Percentiles rank a stretch among this genome's conserved stretches.
Evolutionary conservation across 768 basidiomycete species (phyloP).

Genomic region (Tulasnella sp.): DNA sequence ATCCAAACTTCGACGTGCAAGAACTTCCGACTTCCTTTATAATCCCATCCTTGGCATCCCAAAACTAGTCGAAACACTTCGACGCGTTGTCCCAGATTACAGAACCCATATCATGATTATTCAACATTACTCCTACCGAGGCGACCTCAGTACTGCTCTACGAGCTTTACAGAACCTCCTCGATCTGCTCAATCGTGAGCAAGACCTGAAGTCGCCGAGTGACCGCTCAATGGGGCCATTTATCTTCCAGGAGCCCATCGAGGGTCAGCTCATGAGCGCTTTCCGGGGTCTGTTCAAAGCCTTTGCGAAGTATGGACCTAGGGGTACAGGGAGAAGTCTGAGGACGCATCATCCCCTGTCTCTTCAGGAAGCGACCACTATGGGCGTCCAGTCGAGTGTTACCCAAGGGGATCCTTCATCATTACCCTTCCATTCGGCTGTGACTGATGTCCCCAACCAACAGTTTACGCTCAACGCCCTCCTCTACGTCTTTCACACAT

Average conservation of each 20-base stretch:
- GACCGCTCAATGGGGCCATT: no score
- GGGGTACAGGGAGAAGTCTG: not conserved
- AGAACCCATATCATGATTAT: conserved; percentile 60
- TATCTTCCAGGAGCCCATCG: not conserved
- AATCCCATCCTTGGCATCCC: conserved; percentile 23
- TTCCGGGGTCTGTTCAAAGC: conserved; percentile 71
- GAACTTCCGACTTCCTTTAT: not conserved
- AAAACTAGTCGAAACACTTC: conserved; percentile 24
- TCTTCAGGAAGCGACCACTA: not conserved
- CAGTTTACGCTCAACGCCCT: not conserved
- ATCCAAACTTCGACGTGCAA: not conserved
- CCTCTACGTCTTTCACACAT: not conserved
- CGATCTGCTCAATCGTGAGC: not conserved
- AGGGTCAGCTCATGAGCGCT: conserved; percentile 19
- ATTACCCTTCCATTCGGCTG: not conserved
- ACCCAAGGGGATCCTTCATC: not conserved
- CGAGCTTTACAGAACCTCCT: conserved; percentile 44
- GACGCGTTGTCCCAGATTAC: conserved; percentile 43
- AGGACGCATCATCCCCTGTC: not conserved
- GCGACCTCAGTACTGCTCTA: conserved; percentile 48
- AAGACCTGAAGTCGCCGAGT: conserved; percentile 38
- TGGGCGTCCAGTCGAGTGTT: not conserved
- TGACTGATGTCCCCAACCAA: not conserved
- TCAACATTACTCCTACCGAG: conserved; percentile 60
- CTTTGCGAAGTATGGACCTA: conserved; percentile 48